Evolutionary conservation across 1,284 basidiomycete species (phyloP), one percentile per base, ranked within the genome.

Genomic region (Ganoderma sinense): DNA sequence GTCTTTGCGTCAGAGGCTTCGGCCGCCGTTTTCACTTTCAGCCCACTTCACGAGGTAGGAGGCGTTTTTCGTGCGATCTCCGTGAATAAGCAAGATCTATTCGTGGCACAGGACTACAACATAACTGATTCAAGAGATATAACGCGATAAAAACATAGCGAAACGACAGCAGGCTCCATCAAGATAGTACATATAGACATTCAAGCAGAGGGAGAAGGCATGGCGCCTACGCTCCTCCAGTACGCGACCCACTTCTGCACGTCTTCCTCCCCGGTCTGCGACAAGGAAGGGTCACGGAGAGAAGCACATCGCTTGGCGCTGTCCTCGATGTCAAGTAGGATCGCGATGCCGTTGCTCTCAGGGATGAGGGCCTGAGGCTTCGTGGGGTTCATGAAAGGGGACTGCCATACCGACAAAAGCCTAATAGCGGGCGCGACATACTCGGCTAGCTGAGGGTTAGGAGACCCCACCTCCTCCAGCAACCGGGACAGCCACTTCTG

Each of bases 261-360:
- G 13, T 53, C 51, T 8, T 53, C 51, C 51, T 11, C 14, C 11
- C 26, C 26, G 4, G 26, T 23, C 51, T 53, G 51, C 8, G 51
- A 23, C 26, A 53, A 29, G 16, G 51, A 53, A 14, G 51, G 23
- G 11, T 53, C 26, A 16, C 51, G n/a, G 11, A 53, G 26, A 29
- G 26, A 11, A 16, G 51, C 23, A 23, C 51, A 26, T 23, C 26
- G 26, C n/a, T 11, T 23, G 2, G 16, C 4, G 26, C 51, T 53
- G 23, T 60, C 33, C 58, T 60, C 58, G 31, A 60, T 31, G 20
- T 36, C 60, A 16, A 62, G 29, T 7, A 62, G 36, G 39, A 40
- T 26, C 36, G 60, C 29, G 18, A 62, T 29, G 33, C 60, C 60
- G 11, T 62, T 62, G 36, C 33, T 62, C 36, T 62, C 60, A 6